Conservation (phyloP, 139 green algal species). For the Haematococcus sp. region DNA sequence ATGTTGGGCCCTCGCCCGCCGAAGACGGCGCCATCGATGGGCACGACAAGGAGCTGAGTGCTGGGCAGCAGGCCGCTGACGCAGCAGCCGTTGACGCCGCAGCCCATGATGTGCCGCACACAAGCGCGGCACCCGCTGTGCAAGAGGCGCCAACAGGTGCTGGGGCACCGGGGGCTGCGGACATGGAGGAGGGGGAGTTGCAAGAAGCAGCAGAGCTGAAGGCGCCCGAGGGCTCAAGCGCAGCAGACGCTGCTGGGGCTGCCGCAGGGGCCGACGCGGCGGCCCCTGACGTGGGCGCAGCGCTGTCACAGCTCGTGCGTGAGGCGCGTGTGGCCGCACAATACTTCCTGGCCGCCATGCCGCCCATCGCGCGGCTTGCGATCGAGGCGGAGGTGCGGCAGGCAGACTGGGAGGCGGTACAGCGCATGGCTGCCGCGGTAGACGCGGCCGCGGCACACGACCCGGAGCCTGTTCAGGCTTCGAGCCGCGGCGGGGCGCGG, state of each 20-base stretch:
- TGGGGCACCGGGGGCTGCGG: neutral
- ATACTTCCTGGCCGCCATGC: constrained; percentile 8
- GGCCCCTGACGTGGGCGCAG: neutral
- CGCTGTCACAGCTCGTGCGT: neutral
- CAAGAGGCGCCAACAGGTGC: neutral
- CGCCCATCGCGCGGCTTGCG: neutral
- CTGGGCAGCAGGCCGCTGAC: neutral
- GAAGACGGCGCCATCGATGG: neutral
- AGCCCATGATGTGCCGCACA: neutral
- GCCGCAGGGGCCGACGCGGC: neutral
- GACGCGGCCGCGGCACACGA: neutral
- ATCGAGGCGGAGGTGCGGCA: constrained; percentile 21
- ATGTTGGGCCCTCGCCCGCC: neutral
- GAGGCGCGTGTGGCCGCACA: neutral
- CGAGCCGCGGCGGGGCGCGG: neutral
- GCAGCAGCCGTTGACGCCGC: neutral
- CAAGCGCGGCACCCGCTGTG: neutral
- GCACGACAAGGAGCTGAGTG: neutral
- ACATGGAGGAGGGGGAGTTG: constrained; percentile 24
- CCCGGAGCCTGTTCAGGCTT: neutral
- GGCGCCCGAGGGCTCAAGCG: too few relatives aligned
- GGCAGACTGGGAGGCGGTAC: constrained; percentile 18
- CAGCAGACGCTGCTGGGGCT: neutral
- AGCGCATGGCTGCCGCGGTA: neutral
- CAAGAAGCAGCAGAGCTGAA: neutral